Conservation (phyloP, 495 filamentous ascomycete species). For the Cairneyella variabilis region DNA sequence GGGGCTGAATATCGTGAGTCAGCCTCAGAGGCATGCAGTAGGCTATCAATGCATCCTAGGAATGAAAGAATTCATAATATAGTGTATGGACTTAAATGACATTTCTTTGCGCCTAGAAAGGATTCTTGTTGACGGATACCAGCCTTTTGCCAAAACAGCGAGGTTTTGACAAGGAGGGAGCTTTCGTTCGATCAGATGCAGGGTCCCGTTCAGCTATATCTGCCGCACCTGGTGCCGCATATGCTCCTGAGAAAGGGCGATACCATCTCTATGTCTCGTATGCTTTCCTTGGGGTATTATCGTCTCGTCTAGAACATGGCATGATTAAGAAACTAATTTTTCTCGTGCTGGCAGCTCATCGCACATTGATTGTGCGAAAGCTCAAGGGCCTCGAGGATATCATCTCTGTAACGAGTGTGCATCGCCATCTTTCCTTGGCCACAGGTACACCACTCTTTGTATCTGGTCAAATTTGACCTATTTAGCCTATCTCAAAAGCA, state of each 20-base stretch:
- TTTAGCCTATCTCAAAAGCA: slow-evolving; percentile 43
- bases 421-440: no score
- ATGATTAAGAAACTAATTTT: background rate
- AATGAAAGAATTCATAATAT: no score
- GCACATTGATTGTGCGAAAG: slow-evolving; percentile 57
- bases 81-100: no score
- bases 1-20: no score
- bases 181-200: slow-evolving; percentile 46
- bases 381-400: slow-evolving; percentile 64
- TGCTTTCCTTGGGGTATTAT: slow-evolving; percentile 58
- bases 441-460: no score
- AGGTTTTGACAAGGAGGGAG: no score
- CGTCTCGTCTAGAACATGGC: slow-evolving; percentile 21
- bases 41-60: no score
- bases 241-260: slow-evolving; percentile 61
- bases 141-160: no score
- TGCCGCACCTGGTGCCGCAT: slow-evolving; percentile 38
- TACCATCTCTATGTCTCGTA: slow-evolving; percentile 66
- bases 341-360: slow-evolving; percentile 49
- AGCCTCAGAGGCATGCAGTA: no score
- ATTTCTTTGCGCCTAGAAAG: no score
- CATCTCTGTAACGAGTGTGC: slow-evolving; percentile 50
- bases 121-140: no score
- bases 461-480: no score
- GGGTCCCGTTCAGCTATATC: slow-evolving; percentile 44